Percentiles rank a stretch among this genome's conserved stretches.
Evolutionary conservation across 1,139 yeast genomes (phyloP).

Genomic region (Protomyces arabidopsidicola): DNA sequence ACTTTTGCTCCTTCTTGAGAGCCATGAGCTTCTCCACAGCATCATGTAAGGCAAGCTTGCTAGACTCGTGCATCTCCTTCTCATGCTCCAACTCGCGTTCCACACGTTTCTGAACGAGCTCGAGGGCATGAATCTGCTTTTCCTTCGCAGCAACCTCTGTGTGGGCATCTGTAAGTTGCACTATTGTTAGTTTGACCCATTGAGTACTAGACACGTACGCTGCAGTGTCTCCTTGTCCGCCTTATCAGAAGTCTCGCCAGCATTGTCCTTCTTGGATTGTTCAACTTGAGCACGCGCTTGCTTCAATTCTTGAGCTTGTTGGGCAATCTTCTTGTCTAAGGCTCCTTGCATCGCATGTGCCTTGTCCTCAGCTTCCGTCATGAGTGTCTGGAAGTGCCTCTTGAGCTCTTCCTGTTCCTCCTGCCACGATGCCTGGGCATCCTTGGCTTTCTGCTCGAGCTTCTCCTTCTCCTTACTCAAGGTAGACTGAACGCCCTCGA

Average conservation of each 20-base stretch:
- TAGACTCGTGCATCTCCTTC: slow-evolving; percentile 18
- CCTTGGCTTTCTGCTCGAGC: neutral
- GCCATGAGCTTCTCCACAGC: slow-evolving; percentile 16
- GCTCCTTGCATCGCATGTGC: neutral
- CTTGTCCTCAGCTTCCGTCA: neutral
- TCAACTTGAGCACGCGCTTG: neutral
- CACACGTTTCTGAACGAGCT: slow-evolving; percentile 1
- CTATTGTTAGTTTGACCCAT: neutral
- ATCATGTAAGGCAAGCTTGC: slow-evolving; percentile 14
- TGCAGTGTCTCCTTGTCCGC: neutral
- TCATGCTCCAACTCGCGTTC: slow-evolving; percentile 9
- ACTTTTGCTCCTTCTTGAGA: neutral
- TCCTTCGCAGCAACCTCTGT: slow-evolving; percentile 19
- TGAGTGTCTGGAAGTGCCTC: slow-evolving; percentile 4
- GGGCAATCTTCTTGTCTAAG: neutral
- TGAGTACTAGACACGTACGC: neutral
- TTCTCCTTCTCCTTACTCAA: neutral
- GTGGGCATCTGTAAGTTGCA: slow-evolving; percentile 10
- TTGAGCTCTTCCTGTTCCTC: slow-evolving; percentile 22
- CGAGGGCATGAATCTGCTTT: slow-evolving; percentile 9
- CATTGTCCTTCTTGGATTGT: neutral
- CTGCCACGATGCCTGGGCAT: slow-evolving; percentile 6
- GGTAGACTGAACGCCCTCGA: neutral
- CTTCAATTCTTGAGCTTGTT: neutral
- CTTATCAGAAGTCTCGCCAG: neutral